Percentiles rank a stretch among this genome's conserved stretches.
These are phyloP conservation scores for Camellia granthamiana DNA, from an alignment of 148 eudicot genomes.

Conservation along the genomic window DNA sequence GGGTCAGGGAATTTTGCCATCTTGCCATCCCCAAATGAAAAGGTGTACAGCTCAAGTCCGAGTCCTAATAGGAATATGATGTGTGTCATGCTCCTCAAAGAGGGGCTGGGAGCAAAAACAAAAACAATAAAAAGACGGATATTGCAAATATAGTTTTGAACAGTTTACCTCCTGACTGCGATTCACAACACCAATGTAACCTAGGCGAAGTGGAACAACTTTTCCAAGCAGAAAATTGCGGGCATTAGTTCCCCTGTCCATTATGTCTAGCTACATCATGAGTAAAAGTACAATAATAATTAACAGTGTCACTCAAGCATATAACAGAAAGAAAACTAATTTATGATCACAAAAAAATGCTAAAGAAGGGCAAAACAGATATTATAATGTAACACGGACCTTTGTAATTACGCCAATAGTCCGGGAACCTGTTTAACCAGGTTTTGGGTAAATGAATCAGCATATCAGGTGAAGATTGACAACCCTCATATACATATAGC, in stretches of 20 bases:
- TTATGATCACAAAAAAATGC: not conserved
- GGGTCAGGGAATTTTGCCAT: too few species aligned
- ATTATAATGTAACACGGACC: constrained; percentile 19
- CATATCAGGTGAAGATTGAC: not conserved
- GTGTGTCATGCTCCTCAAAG: not conserved
- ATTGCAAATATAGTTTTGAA: not conserved
- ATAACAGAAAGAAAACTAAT: constrained; percentile 7
- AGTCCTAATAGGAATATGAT: not conserved
- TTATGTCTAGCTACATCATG: constrained; percentile 42
- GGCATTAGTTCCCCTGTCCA: constrained; percentile 62
- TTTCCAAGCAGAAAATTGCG: constrained; percentile 52
- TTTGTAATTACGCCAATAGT: constrained; percentile 61
- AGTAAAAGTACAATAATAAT: not conserved
- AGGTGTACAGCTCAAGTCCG: not conserved
- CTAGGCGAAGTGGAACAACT: constrained; percentile 49
- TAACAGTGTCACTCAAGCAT: not conserved
- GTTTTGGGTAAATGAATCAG: constrained; percentile 3
- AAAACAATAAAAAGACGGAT: not conserved
- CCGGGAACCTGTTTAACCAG: constrained; percentile 36
- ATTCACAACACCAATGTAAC: constrained; percentile 62
- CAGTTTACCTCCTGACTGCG: constrained; percentile 58
- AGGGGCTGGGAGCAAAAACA: not conserved
- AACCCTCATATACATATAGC: not conserved
- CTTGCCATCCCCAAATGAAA: not conserved
- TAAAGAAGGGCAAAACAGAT: not conserved